These are phyloP conservation scores for Ascocoryne sarcoides DNA, from an alignment of 2,329 filamentous ascomycete species.

Conservation along the genomic window DNA sequence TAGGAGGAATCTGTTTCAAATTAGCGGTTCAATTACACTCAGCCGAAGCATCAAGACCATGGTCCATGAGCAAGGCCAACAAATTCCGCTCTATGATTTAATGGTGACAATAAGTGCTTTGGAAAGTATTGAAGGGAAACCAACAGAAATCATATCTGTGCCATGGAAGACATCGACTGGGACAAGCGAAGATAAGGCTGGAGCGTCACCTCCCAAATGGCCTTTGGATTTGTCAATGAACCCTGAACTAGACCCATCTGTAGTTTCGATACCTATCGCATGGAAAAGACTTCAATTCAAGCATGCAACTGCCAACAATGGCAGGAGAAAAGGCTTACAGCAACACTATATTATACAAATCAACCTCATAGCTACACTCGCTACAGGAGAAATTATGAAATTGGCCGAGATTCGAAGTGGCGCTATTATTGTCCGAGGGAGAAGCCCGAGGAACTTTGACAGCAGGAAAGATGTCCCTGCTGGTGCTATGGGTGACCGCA, in stretches of 20 bases:
- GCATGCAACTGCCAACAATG: conserved; percentile 94
- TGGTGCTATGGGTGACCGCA: conserved; percentile 39
- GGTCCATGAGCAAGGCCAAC: conserved; percentile 69
- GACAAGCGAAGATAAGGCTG: conserved; percentile 29
- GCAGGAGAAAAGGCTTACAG: conserved; percentile 83
- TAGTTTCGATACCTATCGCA: conserved; percentile 71
- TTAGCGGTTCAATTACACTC: conserved; percentile 76
- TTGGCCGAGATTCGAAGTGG: conserved; percentile 84
- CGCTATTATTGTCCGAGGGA: conserved; percentile 88
- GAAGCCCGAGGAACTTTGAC: conserved; percentile 91
- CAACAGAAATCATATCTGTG: conserved; percentile 90
- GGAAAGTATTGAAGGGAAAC: conserved; percentile 86
- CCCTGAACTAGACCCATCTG: conserved; percentile 68
- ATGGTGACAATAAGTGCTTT: conserved; percentile 76
- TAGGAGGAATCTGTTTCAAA: conserved; percentile 88
- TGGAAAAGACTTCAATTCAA: conserved; percentile 96
- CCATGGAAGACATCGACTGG: conserved; percentile 67
- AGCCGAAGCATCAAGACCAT: conserved; percentile 63
- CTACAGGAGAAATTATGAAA: conserved; percentile 52
- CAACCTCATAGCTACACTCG: conserved; percentile 70
- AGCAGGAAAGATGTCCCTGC: conserved; percentile 77
- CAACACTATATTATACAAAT: conserved; percentile 91
- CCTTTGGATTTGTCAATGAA: conserved; percentile 46
- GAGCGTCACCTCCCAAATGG: conserved; percentile 45
- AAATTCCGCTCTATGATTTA: conserved; percentile 67